Conservation (phyloP, 768 basidiomycete species). For the Agrocybe praecox region DNA sequence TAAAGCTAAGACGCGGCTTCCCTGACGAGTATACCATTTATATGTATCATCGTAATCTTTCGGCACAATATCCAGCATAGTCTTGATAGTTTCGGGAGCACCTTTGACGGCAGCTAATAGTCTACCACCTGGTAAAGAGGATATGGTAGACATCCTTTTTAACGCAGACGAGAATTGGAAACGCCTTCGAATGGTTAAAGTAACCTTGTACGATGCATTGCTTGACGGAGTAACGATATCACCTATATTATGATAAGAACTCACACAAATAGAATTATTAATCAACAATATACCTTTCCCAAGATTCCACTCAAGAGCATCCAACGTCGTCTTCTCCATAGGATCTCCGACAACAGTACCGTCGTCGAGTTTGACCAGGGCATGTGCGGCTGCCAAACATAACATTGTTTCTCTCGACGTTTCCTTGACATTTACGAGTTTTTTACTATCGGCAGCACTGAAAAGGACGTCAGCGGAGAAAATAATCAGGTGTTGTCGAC, state of each 20-base stretch:
- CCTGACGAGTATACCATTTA: slow-evolving; percentile 91
- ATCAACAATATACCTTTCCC: slow-evolving; percentile 51
- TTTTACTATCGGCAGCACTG: slow-evolving; percentile 47
- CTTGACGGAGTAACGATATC: slow-evolving; percentile 70
- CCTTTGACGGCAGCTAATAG: slow-evolving; percentile 86
- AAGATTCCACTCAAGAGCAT: slow-evolving; percentile 88
- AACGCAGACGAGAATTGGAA: slow-evolving; percentile 98
- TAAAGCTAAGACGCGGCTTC: slow-evolving; percentile 91
- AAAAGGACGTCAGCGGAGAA: neutral
- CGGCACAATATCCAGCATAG: slow-evolving; percentile 78
- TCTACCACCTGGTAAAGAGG: slow-evolving; percentile 60
- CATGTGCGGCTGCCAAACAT: slow-evolving; percentile 93
- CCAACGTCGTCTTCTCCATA: slow-evolving; percentile 97
- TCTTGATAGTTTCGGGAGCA: slow-evolving; percentile 94
- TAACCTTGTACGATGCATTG: slow-evolving; percentile 55
- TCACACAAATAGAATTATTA: neutral
- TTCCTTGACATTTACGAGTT: slow-evolving; percentile 79
- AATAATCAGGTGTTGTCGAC: neutral
- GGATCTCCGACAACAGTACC: slow-evolving; percentile 95
- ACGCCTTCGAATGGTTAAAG: slow-evolving; percentile 79
- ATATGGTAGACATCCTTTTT: slow-evolving; percentile 96
- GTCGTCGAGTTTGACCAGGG: slow-evolving; percentile 92
- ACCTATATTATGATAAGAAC: slow-evolving; percentile 34
- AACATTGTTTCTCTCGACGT: slow-evolving; percentile 77
- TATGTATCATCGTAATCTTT: slow-evolving; percentile 89